Conservation (phyloP, 2,329 filamentous ascomycete genomes). For the Epichloe amarillans region DNA sequence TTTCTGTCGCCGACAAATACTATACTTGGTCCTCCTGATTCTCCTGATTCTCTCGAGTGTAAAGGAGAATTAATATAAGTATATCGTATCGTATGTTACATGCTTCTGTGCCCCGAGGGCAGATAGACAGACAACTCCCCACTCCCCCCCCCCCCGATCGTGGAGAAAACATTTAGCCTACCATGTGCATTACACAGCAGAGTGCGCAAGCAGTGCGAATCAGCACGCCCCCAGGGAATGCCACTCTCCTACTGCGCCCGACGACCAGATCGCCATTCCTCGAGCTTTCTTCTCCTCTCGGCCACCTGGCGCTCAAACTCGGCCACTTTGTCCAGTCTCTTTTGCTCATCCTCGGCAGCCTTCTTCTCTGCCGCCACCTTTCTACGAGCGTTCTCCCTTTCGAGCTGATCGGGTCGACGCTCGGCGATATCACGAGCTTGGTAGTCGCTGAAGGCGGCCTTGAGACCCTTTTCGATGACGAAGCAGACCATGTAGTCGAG, state of each 20-base stretch:
- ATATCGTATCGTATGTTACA: no score
- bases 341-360: constrained; percentile 37
- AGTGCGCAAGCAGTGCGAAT: neutral
- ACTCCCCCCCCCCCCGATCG: no score
- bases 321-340: constrained; percentile 39
- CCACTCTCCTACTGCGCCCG: constrained; percentile 4
- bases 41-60: no score
- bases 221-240: neutral
- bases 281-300: constrained; percentile 34
- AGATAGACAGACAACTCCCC: no score
- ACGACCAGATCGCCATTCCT: constrained; percentile 30
- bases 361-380: constrained; percentile 38
- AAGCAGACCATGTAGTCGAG: constrained; percentile 80
- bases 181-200: no score
- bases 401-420: constrained; percentile 73
- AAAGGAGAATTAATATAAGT: no score
- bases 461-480: constrained; percentile 74
- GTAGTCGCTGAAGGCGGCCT: constrained; percentile 79
- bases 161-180: no score
- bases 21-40: no score
- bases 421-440: constrained; percentile 86
- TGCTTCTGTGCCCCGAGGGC: no score
- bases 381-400: constrained; percentile 59
- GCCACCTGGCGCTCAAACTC: constrained; percentile 46
- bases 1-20: no score